phyloP scores from a whole-genome alignment of 1,284 basidiomycete species.

The Crepidotus sp. region DNA sequence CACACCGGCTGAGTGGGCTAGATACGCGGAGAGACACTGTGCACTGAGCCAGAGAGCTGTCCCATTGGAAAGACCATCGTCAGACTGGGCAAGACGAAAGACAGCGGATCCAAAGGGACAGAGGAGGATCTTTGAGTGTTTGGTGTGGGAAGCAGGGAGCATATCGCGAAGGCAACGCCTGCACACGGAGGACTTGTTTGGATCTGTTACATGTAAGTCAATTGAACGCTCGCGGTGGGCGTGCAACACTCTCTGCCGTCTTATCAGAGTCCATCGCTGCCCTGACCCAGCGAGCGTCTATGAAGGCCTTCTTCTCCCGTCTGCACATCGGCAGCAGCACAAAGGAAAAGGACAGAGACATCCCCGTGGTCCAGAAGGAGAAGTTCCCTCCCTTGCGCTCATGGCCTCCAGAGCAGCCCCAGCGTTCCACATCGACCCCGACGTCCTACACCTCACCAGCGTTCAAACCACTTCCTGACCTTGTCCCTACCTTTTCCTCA shows the following conservation, averaged over 20 bases:
- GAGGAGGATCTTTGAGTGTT: constrained; percentile 48
- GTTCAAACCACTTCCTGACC: constrained; percentile 63
- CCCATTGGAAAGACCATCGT: constrained; percentile 63
- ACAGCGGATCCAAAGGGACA: constrained; percentile 35
- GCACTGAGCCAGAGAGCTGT: constrained; percentile 85
- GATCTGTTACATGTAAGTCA: background rate
- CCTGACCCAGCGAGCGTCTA: constrained; percentile 24
- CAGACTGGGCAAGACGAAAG: constrained; percentile 46
- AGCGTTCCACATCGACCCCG: constrained; percentile 35
- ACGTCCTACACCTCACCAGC: constrained; percentile 34
- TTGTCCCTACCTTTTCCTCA: constrained; percentile 30
- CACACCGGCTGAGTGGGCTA: constrained; percentile 28
- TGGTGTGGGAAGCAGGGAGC: constrained; percentile 57
- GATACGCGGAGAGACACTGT: constrained; percentile 63
- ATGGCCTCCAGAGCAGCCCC: constrained; percentile 44
- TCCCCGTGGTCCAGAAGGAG: constrained; percentile 36
- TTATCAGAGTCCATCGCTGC: constrained; percentile 13
- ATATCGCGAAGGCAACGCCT: constrained; percentile 1
- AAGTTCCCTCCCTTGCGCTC: constrained; percentile 58
- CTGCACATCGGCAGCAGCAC: constrained; percentile 54
- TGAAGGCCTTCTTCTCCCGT: constrained; percentile 74
- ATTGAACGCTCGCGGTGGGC: no score
- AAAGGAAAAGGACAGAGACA: constrained; percentile 53
- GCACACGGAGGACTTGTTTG: background rate
- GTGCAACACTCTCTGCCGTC: constrained; percentile 9